Evolutionary conservation across 129 eudicot species (phyloP), one percentile per base, ranked within the genome.

Genomic region (Escallonia herrerae): DNA sequence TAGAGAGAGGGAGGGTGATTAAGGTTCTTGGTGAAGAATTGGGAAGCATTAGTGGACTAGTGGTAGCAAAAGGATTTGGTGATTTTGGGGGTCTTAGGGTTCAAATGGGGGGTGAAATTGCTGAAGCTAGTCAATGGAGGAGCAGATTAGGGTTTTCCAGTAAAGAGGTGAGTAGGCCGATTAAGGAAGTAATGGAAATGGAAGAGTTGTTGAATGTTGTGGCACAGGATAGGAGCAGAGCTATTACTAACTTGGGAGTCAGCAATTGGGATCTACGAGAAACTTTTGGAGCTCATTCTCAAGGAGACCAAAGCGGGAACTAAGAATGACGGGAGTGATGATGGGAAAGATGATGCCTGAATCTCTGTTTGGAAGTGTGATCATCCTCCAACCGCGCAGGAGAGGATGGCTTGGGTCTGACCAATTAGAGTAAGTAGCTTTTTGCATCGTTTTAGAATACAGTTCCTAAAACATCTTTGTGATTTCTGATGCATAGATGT

Each of bases 291-390:
- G 54, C 78, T 78, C 11, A 67, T 82, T 72, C 75, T 71, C 7
- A 74, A 48, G 65, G 81, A 82, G 60, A 80, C 75, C n/a, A 64
- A 70, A 45, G 62, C 73, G 10, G 74, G 70, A 33, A 65, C 65
- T 15, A 63, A 58, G 65, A 33, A 49, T 44, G 71, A 72, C 2
- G 55, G 41, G 43, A 11, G 22, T 0, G 49, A 51, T 12, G 55
- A 42, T 1, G 71, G 15, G 40, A 38, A 1, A 59, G 58, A 53
- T 33, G 58, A 53, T 11, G 13, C 5, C 13, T 53, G 58, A 53
- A 53, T 7, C 6, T 45, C 49, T 45, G 9, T 45, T 5, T 45
- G 49, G 33, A 22, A 22, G 1, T 22, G 33, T 22, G 33, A 22
- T 22, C 33, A 22, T 22, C 33, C 33, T 22, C 33, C 33, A 22